These are phyloP conservation scores for Lipomyces mesembrius DNA, from an alignment of 805 yeast genomes.

Conservation along the genomic window DNA sequence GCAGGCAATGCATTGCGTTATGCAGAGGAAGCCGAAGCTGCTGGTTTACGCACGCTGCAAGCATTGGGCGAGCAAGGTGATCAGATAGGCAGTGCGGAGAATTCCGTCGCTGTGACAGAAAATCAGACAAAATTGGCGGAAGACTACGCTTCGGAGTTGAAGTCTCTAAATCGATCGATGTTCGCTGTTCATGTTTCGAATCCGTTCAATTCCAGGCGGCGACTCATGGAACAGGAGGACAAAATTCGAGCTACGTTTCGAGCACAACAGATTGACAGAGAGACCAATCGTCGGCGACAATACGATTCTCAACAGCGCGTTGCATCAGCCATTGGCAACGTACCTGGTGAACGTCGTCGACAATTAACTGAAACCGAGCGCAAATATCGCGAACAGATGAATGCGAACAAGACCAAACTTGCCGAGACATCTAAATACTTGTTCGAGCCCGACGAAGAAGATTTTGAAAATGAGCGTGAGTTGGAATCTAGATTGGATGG, in stretches of 20 bases:
- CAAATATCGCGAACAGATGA: conserved; percentile 46
- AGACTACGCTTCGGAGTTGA: conserved; percentile 77
- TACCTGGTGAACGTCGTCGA: conserved; percentile 37
- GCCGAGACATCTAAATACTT: conserved; percentile 70
- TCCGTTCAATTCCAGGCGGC: conserved; percentile 84
- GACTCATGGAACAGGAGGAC: conserved; percentile 75
- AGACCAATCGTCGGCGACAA: conserved; percentile 62
- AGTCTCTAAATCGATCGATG: conserved; percentile 77
- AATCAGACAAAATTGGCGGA: conserved; percentile 83
- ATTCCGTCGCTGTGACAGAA: conserved; percentile 72
- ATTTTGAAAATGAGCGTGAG: conserved; percentile 89
- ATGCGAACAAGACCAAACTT: conserved; percentile 57
- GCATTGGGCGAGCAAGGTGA: conserved; percentile 94
- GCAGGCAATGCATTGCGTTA: conserved; percentile 79
- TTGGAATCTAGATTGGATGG: conserved; percentile 81
- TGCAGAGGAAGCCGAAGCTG: conserved; percentile 72
- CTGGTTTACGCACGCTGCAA: conserved; percentile 83
- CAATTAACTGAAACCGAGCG: conserved; percentile 31
- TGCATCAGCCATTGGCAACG: conserved; percentile 51
- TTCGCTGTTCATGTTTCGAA: conserved; percentile 82
- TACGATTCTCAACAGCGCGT: conserved; percentile 71
- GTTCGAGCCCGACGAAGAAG: conserved; percentile 89
- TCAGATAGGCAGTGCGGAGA: conserved; percentile 77
- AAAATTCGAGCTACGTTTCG: conserved; percentile 64
- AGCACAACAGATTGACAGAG: conserved; percentile 65